Conservation (phyloP, 2,329 filamentous ascomycete genomes). For the Diaporthe citrichinensis region DNA sequence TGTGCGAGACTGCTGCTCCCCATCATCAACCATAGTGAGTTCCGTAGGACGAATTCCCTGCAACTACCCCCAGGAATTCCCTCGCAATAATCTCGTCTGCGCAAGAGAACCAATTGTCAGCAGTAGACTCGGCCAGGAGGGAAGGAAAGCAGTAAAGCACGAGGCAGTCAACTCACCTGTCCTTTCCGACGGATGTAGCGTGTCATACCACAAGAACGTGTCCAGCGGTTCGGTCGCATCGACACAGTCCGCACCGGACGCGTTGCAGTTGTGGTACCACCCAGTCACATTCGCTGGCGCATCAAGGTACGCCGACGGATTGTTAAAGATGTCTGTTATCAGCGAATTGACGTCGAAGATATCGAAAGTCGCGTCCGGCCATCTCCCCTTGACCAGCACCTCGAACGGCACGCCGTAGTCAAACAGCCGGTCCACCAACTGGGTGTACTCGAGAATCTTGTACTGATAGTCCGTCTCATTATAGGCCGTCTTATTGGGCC, state of each 20-base stretch:
- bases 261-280: slow-evolving; percentile 68
- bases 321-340: slow-evolving; percentile 74
- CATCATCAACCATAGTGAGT: slow-evolving; percentile 19
- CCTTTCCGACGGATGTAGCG: slow-evolving; percentile 78
- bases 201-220: slow-evolving; percentile 80
- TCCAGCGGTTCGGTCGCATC: slow-evolving; percentile 60
- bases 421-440: slow-evolving; percentile 63
- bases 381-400: slow-evolving; percentile 59
- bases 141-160: background rate
- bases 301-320: slow-evolving; percentile 73
- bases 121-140: no score
- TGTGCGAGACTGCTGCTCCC: background rate
- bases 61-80: slow-evolving; percentile 47
- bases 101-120: background rate
- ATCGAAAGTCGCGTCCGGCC: slow-evolving; percentile 72
- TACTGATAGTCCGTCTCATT: slow-evolving; percentile 62
- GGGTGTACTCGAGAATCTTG: slow-evolving; percentile 66
- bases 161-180: slow-evolving; percentile 63
- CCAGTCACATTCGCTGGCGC: slow-evolving; percentile 74
- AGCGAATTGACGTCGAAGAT: slow-evolving; percentile 77
- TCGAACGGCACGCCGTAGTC: slow-evolving; percentile 65
- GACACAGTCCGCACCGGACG: slow-evolving; percentile 52
- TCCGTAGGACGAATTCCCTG: slow-evolving; percentile 45
- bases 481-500: slow-evolving; percentile 60
- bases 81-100: slow-evolving; percentile 48